A percentile compares a stretch with the other conserved stretches of the same genome.
Conservation (phyloP, 2,329 filamentous ascomycete genomes). For the Orbilia oligospora region DNA sequence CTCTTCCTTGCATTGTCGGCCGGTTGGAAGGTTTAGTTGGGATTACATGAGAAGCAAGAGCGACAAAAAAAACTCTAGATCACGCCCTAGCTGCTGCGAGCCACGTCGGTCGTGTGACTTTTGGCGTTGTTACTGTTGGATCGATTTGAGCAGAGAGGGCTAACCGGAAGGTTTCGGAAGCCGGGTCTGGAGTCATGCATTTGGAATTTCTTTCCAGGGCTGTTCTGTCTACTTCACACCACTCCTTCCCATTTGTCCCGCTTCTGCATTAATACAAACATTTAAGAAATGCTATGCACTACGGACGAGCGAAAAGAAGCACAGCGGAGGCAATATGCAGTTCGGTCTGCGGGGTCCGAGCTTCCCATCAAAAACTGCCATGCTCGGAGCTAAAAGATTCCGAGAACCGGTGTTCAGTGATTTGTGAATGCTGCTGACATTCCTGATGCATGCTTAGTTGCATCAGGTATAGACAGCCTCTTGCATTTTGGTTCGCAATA, state of each 20-base stretch:
- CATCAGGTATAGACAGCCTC: slow-evolving; percentile 52
- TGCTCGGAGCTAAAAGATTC: slow-evolving; percentile 52
- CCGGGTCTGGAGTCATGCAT: slow-evolving; percentile 42
- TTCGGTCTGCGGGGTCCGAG: slow-evolving; percentile 59
- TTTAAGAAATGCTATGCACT: background rate
- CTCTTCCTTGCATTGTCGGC: slow-evolving; percentile 28
- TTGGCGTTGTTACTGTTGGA: slow-evolving; percentile 50
- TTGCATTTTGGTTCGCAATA: slow-evolving; percentile 32
- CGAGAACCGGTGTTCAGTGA: slow-evolving; percentile 38
- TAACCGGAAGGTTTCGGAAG: slow-evolving; percentile 60
- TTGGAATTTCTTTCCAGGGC: slow-evolving; percentile 60
- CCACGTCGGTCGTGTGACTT: slow-evolving; percentile 57
- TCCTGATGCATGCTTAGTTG: slow-evolving; percentile 52
- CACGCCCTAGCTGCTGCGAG: slow-evolving; percentile 4
- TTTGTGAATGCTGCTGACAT: slow-evolving; percentile 44
- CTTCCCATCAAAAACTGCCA: slow-evolving; percentile 19
- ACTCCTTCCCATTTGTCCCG: slow-evolving; percentile 31
- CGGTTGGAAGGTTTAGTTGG: background rate
- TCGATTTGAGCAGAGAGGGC: slow-evolving; percentile 11
- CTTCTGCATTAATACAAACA: slow-evolving; percentile 4
- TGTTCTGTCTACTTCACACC: slow-evolving; percentile 20
- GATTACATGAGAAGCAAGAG: background rate
- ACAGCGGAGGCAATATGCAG: slow-evolving; percentile 21
- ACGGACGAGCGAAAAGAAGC: slow-evolving; percentile 4
- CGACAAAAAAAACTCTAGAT: slow-evolving; percentile 1